Conservation (phyloP, 2,329 filamentous ascomycete genomes). For the Trichophyton benhamiae region DNA sequence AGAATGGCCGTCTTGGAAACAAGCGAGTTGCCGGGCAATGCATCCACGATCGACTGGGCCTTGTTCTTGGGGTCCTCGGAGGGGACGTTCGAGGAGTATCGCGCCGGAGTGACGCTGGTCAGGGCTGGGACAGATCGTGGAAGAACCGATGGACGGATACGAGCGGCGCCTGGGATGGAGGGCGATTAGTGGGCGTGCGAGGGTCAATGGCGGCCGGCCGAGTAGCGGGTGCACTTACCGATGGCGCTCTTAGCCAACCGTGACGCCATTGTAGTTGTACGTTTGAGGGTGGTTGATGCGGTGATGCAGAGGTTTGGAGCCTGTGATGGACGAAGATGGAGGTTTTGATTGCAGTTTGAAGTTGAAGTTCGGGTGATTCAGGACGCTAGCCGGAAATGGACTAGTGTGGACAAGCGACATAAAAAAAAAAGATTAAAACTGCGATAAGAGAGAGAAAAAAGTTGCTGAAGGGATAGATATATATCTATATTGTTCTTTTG, state of each 20-base stretch:
- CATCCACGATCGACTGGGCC: constrained; percentile 87
- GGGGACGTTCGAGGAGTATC: constrained; percentile 65
- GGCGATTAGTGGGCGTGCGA: constrained; percentile 23
- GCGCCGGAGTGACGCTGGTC: constrained; percentile 54
- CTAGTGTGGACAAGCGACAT: not conserved
- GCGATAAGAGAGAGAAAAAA: constrained; percentile 1
- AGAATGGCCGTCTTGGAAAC: constrained; percentile 95
- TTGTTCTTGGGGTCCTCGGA: constrained; percentile 88
- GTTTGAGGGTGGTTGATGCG: constrained; percentile 20
- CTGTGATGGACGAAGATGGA: constrained; percentile 21
- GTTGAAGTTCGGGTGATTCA: constrained; percentile 8
- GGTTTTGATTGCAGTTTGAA: constrained; percentile 24
- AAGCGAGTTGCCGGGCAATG: constrained; percentile 81
- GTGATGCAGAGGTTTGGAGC: constrained; percentile 17
- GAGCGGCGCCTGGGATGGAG: constrained; percentile 63
- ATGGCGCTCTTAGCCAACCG: constrained; percentile 90
- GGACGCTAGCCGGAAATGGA: not conserved
- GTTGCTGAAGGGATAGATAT: not conserved
- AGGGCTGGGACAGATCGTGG: constrained; percentile 64
- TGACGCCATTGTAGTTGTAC: constrained; percentile 74
- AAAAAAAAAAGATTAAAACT: not conserved
- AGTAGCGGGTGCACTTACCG: constrained; percentile 49
- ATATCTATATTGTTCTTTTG: not conserved
- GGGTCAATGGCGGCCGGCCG: constrained; percentile 1
- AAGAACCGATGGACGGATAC: constrained; percentile 71